Base-by-base conservation (phyloP, 768 basidiomycete genomes). In the Infundibulicybe gibba region DNA sequence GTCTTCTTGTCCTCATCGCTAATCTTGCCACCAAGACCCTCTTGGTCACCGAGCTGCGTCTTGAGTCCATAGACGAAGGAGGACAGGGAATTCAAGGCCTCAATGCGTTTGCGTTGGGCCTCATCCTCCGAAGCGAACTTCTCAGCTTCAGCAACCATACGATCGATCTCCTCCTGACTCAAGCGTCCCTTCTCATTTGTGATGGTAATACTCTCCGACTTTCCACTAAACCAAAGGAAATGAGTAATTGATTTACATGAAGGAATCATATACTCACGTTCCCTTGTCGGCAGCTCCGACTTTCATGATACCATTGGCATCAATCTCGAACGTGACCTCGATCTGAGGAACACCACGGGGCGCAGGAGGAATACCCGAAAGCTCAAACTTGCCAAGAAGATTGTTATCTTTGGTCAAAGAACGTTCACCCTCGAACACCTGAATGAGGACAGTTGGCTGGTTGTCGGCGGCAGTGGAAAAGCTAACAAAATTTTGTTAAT, bases 391-490 rank as follows among this genome's bases (percentile, higher is more conserved):
- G 71, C 95, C 94, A 56, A 98, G 87, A 42, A 87, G 85, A 74
- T 97, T 95, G 81, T 97, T 97, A 73, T 97, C 95, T 83, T 95
- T 95, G 54, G 95, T 97, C 60, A 97, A 73, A 40, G 92, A 83
- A 63, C 95, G 93, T 74, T 97, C 94, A 67, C 94, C 94, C 78
- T 97, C 94, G 66, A 76, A 97, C 53, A 98, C 95, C 69, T 98
- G 94, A 69, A 98, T 94, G 41, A 97, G 72, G 57, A 97, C 94
- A 44, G 91, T 94, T 40, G 90, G 91, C 71, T 97, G 88, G 76
- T 91, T 93, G 62, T 93, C 90, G 43, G 90, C 85, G 43, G 89
- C 87, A 16, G 86, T 87, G 5, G 85, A 87, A 75, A 89, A 90
- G 63, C 74, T 77, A 53, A 41, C 54, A 43, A 5, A 40, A 43